These are phyloP conservation scores for Microthlaspi erraticum DNA, from an alignment of 345 rosid genomes.

Conservation along the genomic window DNA sequence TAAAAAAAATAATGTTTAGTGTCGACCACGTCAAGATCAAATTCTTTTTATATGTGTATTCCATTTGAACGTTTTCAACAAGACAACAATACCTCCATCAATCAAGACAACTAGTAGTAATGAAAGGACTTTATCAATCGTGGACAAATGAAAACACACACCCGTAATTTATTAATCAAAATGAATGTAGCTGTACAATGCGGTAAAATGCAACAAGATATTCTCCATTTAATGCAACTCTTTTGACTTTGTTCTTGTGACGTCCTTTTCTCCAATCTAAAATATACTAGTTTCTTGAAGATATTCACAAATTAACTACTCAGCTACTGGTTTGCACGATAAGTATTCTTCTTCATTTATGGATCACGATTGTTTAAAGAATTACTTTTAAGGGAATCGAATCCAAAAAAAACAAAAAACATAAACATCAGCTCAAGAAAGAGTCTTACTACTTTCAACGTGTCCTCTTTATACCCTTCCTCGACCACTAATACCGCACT, in stretches of 20 bases:
- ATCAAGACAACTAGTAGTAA: no score
- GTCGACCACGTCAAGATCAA: neutral
- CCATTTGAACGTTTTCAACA: neutral
- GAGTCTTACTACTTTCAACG: neutral
- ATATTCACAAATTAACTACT: no score
- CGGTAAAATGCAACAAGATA: constrained; percentile 19
- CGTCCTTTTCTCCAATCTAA: no score
- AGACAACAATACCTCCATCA: neutral
- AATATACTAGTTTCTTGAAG: no score
- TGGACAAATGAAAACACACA: neutral
- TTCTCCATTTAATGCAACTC: constrained; percentile 22
- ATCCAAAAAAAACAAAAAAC: neutral
- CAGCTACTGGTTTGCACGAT: constrained; percentile 14
- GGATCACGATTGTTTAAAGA: no score
- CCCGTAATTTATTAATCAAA: neutral
- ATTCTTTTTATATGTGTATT: neutral
- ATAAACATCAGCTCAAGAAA: neutral
- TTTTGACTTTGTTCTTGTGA: neutral
- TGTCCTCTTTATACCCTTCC: constrained; percentile 25
- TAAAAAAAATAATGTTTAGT: neutral
- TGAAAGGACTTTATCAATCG: neutral
- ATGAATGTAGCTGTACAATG: constrained; percentile 10
- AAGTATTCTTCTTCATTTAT: no score
- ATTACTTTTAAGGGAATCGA: neutral
- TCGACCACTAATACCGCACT: constrained; percentile 18